These are phyloP conservation scores for Immersiella caudata DNA, from an alignment of 495 filamentous ascomycete genomes.

Conservation along the genomic window DNA sequence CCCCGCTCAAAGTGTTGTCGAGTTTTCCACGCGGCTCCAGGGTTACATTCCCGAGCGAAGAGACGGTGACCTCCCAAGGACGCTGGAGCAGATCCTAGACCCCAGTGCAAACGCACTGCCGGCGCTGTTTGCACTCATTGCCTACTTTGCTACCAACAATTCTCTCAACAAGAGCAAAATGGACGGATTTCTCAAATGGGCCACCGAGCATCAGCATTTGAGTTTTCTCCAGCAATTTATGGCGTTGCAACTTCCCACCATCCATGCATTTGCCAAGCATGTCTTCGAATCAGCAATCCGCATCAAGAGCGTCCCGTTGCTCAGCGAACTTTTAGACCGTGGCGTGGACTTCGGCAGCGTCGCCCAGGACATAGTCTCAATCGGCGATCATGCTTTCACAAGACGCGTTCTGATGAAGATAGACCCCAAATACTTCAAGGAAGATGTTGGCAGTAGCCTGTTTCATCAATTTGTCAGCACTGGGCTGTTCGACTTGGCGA, in stretches of 20 bases:
- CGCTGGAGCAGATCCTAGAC: conserved; percentile 5
- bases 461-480: background rate
- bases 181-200: conserved; percentile 10
- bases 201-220: conserved; percentile 2
- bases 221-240: conserved; percentile 2
- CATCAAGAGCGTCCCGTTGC: background rate
- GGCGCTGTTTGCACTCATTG: conserved; percentile 5
- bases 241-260: conserved; percentile 6
- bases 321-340: background rate
- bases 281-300: conserved; percentile 13
- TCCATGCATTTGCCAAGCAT: conserved; percentile 12
- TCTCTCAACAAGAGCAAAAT: background rate
- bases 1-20: conserved; percentile 6
- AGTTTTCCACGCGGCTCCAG: conserved; percentile 1
- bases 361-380: conserved; percentile 4
- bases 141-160: conserved; percentile 18
- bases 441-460: background rate
- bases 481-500: conserved; percentile 1
- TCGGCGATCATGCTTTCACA: conserved; percentile 5
- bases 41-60: conserved; percentile 12
- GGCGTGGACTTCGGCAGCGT: conserved; percentile 10
- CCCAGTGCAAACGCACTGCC: background rate
- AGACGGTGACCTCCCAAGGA: conserved; percentile 11
- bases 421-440: background rate
- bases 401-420: conserved; percentile 1